Base-by-base conservation (phyloP, 163 green algal species). In the Chlorella variabilis region DNA sequence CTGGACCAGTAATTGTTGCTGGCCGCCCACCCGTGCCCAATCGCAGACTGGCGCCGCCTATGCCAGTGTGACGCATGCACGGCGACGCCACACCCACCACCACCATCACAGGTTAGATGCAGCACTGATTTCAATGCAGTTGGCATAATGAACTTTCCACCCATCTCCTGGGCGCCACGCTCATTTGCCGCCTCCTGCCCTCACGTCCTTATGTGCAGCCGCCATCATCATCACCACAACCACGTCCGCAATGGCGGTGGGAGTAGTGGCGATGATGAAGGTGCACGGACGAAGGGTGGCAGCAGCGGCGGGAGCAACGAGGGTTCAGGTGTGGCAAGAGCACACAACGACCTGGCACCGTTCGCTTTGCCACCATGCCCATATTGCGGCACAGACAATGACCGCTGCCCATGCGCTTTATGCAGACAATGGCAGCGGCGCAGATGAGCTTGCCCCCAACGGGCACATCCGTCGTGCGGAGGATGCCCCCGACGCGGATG, bases 251-350 rank as follows among this genome's bases (percentile, higher is more conserved):
- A 27, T 29, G 34, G 45, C 39, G 59, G 18, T 17, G 23, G 59
- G 39, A 71, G 75, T 59, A 71, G 41, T 49, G 75, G 31, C n/a
- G n/a, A n/a, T 11, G 39, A 71, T 21, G 41, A 81, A 23, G 59
- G 39, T 27, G 75, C 75, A 49, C 54, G 15, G 42, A 70, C 38
- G 71, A 15, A n/a, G 51, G n/a, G 58, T 18, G 69, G 45, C 49
- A 78, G 71, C 51, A 51, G 71, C 2, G 71, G 71, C 36, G 71
- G 71, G 34, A 69, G 51, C 71, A 78, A 78, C 25, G 51, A 78
- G 0, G 51, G 71, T 34, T 58, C 31, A 63, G 56, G 71, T 63
- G 54, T 15, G 54, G 54, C 23, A 15, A 54, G 45, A 54, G 54
- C 11, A 54, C 45, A 54, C 11, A 54, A 15, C 11, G 11, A 23